Base-by-base conservation (phyloP, 176 grass and related monocot species). In the Oryza meridionalis region DNA sequence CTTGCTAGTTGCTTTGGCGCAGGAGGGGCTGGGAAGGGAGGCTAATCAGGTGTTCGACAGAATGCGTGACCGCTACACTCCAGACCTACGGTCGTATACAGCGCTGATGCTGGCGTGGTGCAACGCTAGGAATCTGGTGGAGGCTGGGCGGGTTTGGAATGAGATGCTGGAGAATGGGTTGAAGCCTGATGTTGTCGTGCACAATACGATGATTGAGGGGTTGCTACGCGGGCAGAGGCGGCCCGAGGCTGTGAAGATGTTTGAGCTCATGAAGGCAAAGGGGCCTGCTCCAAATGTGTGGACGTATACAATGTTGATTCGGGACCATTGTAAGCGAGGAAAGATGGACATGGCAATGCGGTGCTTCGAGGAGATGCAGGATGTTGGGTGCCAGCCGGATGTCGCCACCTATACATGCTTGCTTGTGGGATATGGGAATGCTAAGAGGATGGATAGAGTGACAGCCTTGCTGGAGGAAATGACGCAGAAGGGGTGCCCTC, bases 171-270 rank as follows among this genome's bases (percentile, higher is more conserved):
- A 98, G 38, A 81, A 84, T 69, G 89, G 91, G 77, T 81, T 95
- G 43, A 87, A 87, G 61, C 96, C 96, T 1, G 85, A 98, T 78
- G 81, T 92, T 32, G 83, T 93, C 1, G 85, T 76, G 32, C 83
- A 98, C 86, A 98, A 98, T 59, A 95, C 82, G n/a, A 90, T 95
- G 96, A 75, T 98, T 61, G 90, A 93, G 69, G 96, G 96, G 3
- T 72, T 98, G 72, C 84, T 95, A 79, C 59, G 67, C 21, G 91
- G 96, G 67, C 93, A 95, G 59, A 95, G 88, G 87, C 88, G 80
- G 45, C 75, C 82, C 10, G 93, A 95, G 69, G 91, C 96, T 0
- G 65, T 98, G 77, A 98, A 95, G 85, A 88, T 98, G 84, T 95
- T 93, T 72, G 91, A 98, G 46, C 78, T 98, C 59, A 98, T 98